Percentiles rank a stretch among this genome's conserved stretches.
phyloP scores from a whole-genome alignment of 1,139 yeast genomes.

The Lodderomyces jiufengensis region DNA sequence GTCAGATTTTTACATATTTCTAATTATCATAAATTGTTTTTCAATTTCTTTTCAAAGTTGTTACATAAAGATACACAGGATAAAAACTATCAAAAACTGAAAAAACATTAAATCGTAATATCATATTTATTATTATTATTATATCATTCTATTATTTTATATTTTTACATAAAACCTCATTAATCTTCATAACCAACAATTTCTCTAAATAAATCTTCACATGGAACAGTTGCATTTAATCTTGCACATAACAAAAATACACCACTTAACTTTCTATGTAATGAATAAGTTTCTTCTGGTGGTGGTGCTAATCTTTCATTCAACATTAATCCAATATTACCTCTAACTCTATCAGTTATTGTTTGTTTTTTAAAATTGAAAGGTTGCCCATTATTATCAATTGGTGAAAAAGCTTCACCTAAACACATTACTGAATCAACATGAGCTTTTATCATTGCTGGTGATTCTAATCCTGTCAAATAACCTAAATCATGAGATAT shows the following conservation, averaged over 20 bases:
- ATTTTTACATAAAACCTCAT: slow-evolving; percentile 1
- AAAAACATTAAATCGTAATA: too few species aligned
- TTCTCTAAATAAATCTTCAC: slow-evolving; percentile 73
- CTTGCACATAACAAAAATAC: slow-evolving; percentile 88
- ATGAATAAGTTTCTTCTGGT: slow-evolving; percentile 94
- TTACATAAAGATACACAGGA: too few species aligned
- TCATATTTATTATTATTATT: too few species aligned
- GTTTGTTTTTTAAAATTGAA: slow-evolving; percentile 83
- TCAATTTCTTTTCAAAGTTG: too few species aligned
- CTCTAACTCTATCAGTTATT: slow-evolving; percentile 87
- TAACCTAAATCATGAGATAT: slow-evolving; percentile 79
- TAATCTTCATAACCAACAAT: slow-evolving; percentile 51
- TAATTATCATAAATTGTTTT: too few species aligned
- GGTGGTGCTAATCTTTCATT: slow-evolving; percentile 93
- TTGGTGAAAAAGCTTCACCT: slow-evolving; percentile 85
- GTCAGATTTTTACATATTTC: too few species aligned
- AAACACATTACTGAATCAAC: slow-evolving; percentile 84
- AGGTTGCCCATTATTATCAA: slow-evolving; percentile 40
- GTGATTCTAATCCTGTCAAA: slow-evolving; percentile 85
- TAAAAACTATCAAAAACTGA: too few species aligned
- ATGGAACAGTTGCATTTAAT: slow-evolving; percentile 78
- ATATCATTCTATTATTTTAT: too few species aligned
- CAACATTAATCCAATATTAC: slow-evolving; percentile 82
- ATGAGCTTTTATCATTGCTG: slow-evolving; percentile 87
- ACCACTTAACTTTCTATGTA: slow-evolving; percentile 93